These are phyloP conservation scores for Glycine soja DNA, from an alignment of 306 rosid species.

Conservation along the genomic window DNA sequence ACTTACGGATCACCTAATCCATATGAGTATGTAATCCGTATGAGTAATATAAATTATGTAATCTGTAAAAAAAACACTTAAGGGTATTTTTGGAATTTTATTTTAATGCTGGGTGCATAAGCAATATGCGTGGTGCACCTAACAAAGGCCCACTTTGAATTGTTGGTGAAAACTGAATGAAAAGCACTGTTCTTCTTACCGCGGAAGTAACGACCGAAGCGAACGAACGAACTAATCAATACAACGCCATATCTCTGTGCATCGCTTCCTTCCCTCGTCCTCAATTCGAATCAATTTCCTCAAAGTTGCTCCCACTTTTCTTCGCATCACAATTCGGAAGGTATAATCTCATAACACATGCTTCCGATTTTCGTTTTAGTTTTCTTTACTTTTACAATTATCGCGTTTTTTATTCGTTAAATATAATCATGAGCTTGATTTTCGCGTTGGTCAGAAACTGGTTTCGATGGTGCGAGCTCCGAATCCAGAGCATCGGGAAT, in stretches of 20 bases:
- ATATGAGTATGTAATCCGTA: too few species aligned
- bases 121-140: too few species aligned
- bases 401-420: background rate
- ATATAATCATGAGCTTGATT: slow-evolving; percentile 27
- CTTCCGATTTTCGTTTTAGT: background rate
- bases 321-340: slow-evolving; percentile 37
- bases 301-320: background rate
- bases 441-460: slow-evolving; percentile 50
- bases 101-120: too few species aligned
- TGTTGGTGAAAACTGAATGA: background rate
- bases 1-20: too few species aligned
- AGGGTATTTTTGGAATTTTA: too few species aligned
- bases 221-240: slow-evolving; percentile 21
- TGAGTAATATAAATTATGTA: too few species aligned
- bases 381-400: background rate
- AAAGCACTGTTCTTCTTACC: background rate
- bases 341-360: background rate
- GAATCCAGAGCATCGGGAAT: slow-evolving; percentile 36
- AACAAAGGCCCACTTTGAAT: too few species aligned
- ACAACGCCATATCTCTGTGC: slow-evolving; percentile 2
- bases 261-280: background rate
- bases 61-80: too few species aligned
- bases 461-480: slow-evolving; percentile 50
- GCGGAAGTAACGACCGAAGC: slow-evolving; percentile 22
- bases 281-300: slow-evolving; percentile 24